Evolutionary conservation across 768 basidiomycete genomes (phyloP), one percentile per base, ranked within the genome.

Genomic region (Myochromella boudieri): DNA sequence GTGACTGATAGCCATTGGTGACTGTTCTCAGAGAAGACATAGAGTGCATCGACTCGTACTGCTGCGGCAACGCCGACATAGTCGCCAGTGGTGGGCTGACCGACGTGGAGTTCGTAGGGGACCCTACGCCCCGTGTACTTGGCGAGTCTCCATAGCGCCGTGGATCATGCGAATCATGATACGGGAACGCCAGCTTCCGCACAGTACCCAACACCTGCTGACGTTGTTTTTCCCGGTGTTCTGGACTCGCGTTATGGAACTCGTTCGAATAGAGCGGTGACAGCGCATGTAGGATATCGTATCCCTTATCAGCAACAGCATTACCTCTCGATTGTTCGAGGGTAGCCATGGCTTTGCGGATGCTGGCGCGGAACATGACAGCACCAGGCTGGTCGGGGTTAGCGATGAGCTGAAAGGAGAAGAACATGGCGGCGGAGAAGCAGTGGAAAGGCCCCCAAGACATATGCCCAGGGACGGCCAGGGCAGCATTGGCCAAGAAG

Each of bases 381-480:
- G 86, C 86, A 20, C 85, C 88, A 36, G 85, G 84, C 53, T 89
- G 87, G 51, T 87, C 86, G 41, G 87, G 85, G 56, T 87, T 84
- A 27, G 83, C 78, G 57, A 91, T 84, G 39, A 91, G 76, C 57
- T 91, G 88, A 68, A 91, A 91, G n/a, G 87, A 86, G 76, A 91
- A 90, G 68, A 91, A 91, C 84, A 91, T 90, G 39, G 87, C 87
- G 15, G 90, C 87, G 38, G 84, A 84, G 70, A 91, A 91, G 55
- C 85, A 81, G 59, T 92, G 88, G 68, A 86, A 87, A 0, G 88
- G 86, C 3, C 84, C 84, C 83, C 87, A 89, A 55, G 81, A 82
- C 78, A 91, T 83, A 64, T 92, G 89, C 2, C 86, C 87, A 26
- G 87, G 87, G 6, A 89, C 85, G 7, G 85, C 80, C 49, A 84